Conservation (phyloP, 2,329 filamentous ascomycete species). For the Amesomyces nigricolor region DNA sequence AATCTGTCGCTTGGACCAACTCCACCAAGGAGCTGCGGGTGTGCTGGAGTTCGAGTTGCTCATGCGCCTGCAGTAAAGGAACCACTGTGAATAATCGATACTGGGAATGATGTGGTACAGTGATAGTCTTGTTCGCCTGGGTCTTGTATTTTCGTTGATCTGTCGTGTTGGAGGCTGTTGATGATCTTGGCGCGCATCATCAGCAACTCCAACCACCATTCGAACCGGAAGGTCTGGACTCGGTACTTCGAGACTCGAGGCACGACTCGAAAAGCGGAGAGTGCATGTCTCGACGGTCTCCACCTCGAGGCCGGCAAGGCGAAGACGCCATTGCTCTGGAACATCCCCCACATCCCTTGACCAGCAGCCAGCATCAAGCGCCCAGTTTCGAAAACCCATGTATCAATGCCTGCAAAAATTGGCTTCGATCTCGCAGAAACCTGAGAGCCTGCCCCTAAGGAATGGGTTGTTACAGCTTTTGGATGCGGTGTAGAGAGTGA, state of each 20-base stretch:
- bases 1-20: conserved; percentile 19
- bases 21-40: conserved; percentile 19
- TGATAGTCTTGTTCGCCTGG: no score
- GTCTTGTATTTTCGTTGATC: conserved; percentile 4
- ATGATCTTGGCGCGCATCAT: conserved; percentile 12
- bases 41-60: not conserved
- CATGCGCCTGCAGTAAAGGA: no score
- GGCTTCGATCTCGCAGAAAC: conserved; percentile 10
- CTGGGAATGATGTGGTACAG: not conserved
- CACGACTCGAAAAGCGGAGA: conserved; percentile 9
- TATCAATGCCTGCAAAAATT: conserved; percentile 11
- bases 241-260: not conserved
- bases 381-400: conserved; percentile 21
- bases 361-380: conserved; percentile 1
- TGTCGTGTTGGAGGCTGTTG: conserved; percentile 21
- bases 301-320: conserved; percentile 1
- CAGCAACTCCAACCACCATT: conserved; percentile 6
- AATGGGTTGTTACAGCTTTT: conserved; percentile 17
- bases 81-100: conserved; percentile 9
- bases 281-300: not conserved
- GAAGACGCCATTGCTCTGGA: conserved; percentile 3
- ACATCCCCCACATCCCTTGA: conserved; percentile 3
- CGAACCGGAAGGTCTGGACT: not conserved
- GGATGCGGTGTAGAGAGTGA: conserved; percentile 6
- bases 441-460: conserved; percentile 5